Base-by-base conservation (phyloP, 208 protist genomes). In the Crithidia expoeki region DNA sequence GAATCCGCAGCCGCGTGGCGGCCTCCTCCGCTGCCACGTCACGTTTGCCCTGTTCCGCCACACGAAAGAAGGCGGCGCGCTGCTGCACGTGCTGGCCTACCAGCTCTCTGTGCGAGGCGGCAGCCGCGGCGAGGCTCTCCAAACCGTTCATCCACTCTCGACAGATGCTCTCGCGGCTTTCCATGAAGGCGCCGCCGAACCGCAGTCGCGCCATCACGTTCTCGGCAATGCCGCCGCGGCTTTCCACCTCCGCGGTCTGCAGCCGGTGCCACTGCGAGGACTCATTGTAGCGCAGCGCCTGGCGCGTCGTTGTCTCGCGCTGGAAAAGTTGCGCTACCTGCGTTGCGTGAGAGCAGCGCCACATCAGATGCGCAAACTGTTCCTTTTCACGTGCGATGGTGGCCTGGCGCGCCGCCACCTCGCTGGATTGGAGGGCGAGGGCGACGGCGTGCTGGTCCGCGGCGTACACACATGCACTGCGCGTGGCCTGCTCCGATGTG, bases 351-450 rank as follows among this genome's bases (percentile, higher is more conserved):
- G 50, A 65, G 34, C 42, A 56, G 17, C 34, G 40, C 23, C 55
- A 56, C 21, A 19, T 4, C 6, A 86, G 23, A 0, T 5, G 4
- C 0, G 62, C 44, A 30, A 56, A 62, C 0, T 36, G 59, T 38
- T 70, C 77, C 6, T 68, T 36, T 74, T 86, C 80, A 34, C 17
- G 58, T 33, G 78, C 79, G 11, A 58, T 2, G 4, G 77, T 49
- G 2, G 81, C 79, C 23, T 50, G 47, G n/a, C 84, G 80, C 12
- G 72, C 82, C n/a, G 85, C 79, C 7, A 64, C 67, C 74, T 94
- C 88, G 69, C 80, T 82, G 0, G 46, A 32, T 12, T 73, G 51
- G 7, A 91, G 27, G 21, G 80, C 74, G n/a, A 73, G 33, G 1
- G 83, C 42, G 2, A 88, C 64, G 44, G 71, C 6, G 55, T 76